phyloP scores from a whole-genome alignment of 208 protist species.

The Leishmania mexicana region DNA sequence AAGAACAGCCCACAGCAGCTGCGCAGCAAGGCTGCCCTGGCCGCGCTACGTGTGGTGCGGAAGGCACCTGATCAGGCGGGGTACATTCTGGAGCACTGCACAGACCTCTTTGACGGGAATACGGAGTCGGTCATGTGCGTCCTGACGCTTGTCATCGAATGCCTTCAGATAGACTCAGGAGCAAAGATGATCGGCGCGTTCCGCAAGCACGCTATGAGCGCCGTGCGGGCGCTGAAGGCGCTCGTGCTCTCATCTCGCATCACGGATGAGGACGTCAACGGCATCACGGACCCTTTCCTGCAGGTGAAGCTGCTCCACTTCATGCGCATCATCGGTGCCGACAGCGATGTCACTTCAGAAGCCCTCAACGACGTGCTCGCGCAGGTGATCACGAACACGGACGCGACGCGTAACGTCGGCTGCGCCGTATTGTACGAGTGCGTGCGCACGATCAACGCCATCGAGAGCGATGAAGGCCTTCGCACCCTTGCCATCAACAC shows the following conservation, averaged over 20 bases:
- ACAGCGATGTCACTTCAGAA: conserved; percentile 93
- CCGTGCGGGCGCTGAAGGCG: conserved; percentile 95
- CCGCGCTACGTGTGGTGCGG: conserved; percentile 87
- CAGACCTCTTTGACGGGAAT: conserved; percentile 67
- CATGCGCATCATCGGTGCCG: conserved; percentile 95
- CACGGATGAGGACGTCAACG: conserved; percentile 95
- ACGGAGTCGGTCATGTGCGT: conserved; percentile 86
- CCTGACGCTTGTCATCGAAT: conserved; percentile 94
- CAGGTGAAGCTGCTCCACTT: conserved; percentile 97
- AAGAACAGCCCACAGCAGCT: conserved; percentile 43
- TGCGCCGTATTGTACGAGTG: conserved; percentile 99
- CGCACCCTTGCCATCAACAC: conserved; percentile 97
- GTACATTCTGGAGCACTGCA: conserved; percentile 93
- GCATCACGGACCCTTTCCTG: conserved; percentile 98
- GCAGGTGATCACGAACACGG: conserved; percentile 98
- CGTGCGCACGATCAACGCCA: conserved; percentile 97
- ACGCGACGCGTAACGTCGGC: conserved; percentile 95
- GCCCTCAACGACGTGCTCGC: conserved; percentile 98
- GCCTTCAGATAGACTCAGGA: conserved; percentile 59
- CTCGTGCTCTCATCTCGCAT: conserved; percentile 94
- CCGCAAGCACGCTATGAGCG: conserved; percentile 85
- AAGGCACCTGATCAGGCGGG: conserved; percentile 96
- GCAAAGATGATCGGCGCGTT: conserved; percentile 67
- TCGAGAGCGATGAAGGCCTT: conserved; percentile 92
- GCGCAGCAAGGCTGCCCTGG: conserved; percentile 95